A percentile compares a stretch with the other conserved stretches of the same genome.
These are phyloP conservation scores for Typha latifolia DNA, from an alignment of 176 grass and related monocot genomes.

Conservation along the genomic window DNA sequence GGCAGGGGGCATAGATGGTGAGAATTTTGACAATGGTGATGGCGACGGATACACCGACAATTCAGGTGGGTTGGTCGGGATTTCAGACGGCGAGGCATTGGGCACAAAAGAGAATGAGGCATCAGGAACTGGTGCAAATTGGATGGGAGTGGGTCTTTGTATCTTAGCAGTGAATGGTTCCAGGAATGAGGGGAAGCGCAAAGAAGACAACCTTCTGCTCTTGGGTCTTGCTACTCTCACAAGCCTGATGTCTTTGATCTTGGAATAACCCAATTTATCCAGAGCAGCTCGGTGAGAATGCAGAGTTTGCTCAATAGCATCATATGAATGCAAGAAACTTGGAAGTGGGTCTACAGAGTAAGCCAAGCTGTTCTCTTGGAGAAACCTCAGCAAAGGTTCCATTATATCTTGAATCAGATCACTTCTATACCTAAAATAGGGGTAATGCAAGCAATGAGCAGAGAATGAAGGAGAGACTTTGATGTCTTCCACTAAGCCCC, in stretches of 20 bases:
- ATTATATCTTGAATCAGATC: neutral
- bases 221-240: neutral
- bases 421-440: neutral
- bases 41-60: neutral
- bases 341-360: neutral
- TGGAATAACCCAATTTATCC: neutral
- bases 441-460: neutral
- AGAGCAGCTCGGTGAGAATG: no score
- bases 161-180: neutral
- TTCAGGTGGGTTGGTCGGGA: constrained; percentile 13
- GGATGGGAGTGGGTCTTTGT: constrained; percentile 9
- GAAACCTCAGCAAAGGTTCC: neutral
- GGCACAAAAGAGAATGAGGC: constrained; percentile 25
- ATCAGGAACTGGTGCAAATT: constrained; percentile 20
- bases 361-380: neutral
- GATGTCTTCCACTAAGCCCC: neutral
- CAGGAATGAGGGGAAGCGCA: neutral
- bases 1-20: neutral
- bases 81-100: constrained; percentile 14
- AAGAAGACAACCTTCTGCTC: neutral
- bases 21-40: neutral
- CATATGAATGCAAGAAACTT: neutral
- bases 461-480: neutral
- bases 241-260: neutral
- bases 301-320: no score